A percentile compares a stretch with the other conserved stretches of the same genome.
These are phyloP conservation scores for Trichosporon faecale DNA, from an alignment of 1,284 basidiomycete species.

Conservation along the genomic window DNA sequence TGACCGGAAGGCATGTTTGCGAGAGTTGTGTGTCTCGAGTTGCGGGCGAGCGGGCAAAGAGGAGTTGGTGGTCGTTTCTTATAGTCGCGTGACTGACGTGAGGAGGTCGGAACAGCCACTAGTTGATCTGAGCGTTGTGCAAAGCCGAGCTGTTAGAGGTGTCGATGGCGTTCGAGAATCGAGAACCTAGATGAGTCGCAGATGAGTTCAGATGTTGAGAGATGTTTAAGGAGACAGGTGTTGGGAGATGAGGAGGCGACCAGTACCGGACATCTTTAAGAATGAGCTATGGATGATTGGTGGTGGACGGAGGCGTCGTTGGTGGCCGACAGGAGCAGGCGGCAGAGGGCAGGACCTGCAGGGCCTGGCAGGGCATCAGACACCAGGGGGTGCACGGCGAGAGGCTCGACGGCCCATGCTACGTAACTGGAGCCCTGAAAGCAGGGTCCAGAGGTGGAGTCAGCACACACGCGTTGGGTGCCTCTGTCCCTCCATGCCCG, in stretches of 20 bases:
- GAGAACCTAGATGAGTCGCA: background rate
- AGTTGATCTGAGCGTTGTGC: background rate
- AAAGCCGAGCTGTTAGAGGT: background rate
- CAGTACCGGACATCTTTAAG: constrained; percentile 3
- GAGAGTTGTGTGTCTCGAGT: background rate
- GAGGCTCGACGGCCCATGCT: constrained; percentile 6
- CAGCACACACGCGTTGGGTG: constrained; percentile 3
- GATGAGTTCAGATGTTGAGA: background rate
- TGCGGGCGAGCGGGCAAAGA: background rate
- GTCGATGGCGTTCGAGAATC: background rate
- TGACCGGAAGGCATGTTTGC: constrained; percentile 1
- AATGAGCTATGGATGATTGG: constrained; percentile 9
- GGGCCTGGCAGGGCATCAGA: background rate
- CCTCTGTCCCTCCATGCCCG: background rate
- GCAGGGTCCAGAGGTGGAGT: background rate
- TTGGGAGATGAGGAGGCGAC: background rate
- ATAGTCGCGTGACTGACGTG: background rate
- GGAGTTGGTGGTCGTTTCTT: background rate
- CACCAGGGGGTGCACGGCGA: background rate
- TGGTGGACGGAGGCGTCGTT: background rate
- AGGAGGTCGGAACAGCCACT: background rate
- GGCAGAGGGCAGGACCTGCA: background rate
- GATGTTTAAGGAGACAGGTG: background rate
- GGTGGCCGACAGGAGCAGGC: constrained; percentile 8
- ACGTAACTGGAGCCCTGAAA: background rate